These are phyloP conservation scores for Talaromyces stipitatus DNA, from an alignment of 495 filamentous ascomycete genomes.

Conservation along the genomic window DNA sequence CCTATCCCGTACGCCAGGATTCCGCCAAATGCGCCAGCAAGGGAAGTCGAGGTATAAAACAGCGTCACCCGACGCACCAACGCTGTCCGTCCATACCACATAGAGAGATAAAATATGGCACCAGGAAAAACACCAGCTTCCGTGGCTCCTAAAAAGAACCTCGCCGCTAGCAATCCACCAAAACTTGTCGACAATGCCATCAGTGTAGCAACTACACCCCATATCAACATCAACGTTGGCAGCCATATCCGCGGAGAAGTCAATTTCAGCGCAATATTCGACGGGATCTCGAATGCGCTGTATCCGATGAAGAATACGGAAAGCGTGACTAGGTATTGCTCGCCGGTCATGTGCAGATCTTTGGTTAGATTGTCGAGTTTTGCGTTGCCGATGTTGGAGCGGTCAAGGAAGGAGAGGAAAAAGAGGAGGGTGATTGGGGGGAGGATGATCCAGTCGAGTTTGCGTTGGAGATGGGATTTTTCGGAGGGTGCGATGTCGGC, in stretches of 20 bases:
- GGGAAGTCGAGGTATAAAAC: conserved; percentile 66
- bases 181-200: conserved; percentile 61
- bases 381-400: conserved; percentile 61
- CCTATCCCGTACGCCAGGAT: conserved; percentile 54
- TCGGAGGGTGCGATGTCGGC: conserved; percentile 28
- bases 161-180: conserved; percentile 52
- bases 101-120: conserved; percentile 75
- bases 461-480: conserved; percentile 56
- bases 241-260: conserved; percentile 60
- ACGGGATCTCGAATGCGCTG: conserved; percentile 63
- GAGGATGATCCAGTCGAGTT: conserved; percentile 55
- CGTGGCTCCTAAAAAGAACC: conserved; percentile 52
- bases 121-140: conserved; percentile 62
- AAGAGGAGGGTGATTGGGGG: conserved; percentile 64
- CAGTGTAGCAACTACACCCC: conserved; percentile 65
- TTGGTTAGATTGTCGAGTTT: conserved; percentile 54
- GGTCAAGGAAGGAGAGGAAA: conserved; percentile 65
- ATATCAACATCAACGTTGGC: conserved; percentile 43
- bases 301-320: conserved; percentile 75
- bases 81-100: conserved; percentile 75
- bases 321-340: conserved; percentile 64
- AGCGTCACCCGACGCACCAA: conserved; percentile 65
- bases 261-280: conserved; percentile 64
- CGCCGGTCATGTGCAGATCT: conserved; percentile 60
- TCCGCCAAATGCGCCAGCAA: conserved; percentile 76